Conservation (phyloP, 23 red algal genomes). For the Gracilaria gracilis region DNA sequence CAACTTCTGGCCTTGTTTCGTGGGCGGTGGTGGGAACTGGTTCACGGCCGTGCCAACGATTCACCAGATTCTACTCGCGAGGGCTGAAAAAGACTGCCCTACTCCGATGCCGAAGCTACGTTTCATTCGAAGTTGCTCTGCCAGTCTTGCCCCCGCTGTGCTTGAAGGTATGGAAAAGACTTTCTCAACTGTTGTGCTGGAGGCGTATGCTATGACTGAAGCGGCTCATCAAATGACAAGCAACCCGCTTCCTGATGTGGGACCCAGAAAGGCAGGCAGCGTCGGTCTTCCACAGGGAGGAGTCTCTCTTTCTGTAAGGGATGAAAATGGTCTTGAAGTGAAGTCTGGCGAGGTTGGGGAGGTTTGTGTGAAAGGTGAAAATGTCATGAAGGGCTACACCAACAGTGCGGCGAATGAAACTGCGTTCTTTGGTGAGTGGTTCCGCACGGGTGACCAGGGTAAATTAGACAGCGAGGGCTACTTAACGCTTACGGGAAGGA, state of each 20-base stretch:
- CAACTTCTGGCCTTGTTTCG: constrained; percentile 76
- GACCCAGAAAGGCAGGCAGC: constrained; percentile 64
- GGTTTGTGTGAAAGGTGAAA: constrained; percentile 88
- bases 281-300: constrained; percentile 74
- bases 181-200: constrained; percentile 79
- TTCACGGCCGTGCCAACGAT: constrained; percentile 95
- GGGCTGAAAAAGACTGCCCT: constrained; percentile 79
- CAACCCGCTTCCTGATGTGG: constrained; percentile 82
- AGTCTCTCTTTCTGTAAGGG: constrained; percentile 64
- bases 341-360: constrained; percentile 70
- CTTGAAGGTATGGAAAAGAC: constrained; percentile 73
- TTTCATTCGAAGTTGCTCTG: constrained; percentile 87
- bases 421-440: constrained; percentile 88
- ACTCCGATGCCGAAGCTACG: constrained; percentile 61
- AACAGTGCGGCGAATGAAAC: constrained; percentile 84
- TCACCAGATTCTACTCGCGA: constrained; percentile 86
- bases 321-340: constrained; percentile 47
- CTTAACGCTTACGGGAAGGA: constrained; percentile 84
- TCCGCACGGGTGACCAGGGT: constrained; percentile 98
- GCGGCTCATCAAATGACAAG: constrained; percentile 92
- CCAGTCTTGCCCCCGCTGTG: constrained; percentile 80
- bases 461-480: constrained; percentile 87
- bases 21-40: constrained; percentile 64
- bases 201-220: constrained; percentile 97
- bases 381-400: constrained; percentile 87